These are phyloP conservation scores for Pythium rishiriense DNA, from an alignment of 352 stramenopile genomes.

Conservation along the genomic window DNA sequence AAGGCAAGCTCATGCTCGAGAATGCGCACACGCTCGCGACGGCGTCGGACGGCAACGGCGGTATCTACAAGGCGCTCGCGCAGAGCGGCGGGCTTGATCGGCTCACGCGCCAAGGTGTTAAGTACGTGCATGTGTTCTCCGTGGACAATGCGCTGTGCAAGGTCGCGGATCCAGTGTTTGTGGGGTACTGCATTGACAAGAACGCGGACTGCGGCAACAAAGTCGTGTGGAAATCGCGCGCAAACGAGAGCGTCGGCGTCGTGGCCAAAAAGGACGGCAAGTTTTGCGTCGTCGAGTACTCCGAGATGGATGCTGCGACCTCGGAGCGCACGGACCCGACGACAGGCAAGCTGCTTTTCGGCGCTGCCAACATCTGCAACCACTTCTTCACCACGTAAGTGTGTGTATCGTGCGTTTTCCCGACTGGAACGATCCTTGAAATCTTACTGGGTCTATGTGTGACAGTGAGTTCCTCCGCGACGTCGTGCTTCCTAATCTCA, in stretches of 20 bases:
- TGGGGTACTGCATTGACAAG: conserved; percentile 95
- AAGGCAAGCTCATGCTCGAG: conserved; percentile 97
- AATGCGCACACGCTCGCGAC: conserved; percentile 76
- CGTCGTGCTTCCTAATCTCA: conserved; percentile 81
- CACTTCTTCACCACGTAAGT: conserved; percentile 79
- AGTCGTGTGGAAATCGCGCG: conserved; percentile 92
- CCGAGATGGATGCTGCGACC: conserved; percentile 88
- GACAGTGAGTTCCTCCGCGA: conserved; percentile 76
- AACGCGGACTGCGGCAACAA: conserved; percentile 96
- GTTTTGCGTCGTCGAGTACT: conserved; percentile 97
- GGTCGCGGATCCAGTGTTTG: conserved; percentile 94
- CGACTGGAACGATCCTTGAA: too few relatives aligned
- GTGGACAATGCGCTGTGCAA: conserved; percentile 99
- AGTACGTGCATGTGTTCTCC: conserved; percentile 96
- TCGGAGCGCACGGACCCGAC: conserved; percentile 57
- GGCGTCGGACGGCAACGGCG: conserved; percentile 98
- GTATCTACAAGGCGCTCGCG: conserved; percentile 93
- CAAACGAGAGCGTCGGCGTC: conserved; percentile 94
- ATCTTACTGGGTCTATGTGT: not conserved
- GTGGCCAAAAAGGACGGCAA: conserved; percentile 79
- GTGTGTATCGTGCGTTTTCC: too few relatives aligned
- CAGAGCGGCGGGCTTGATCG: conserved; percentile 87
- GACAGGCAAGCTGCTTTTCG: conserved; percentile 91
- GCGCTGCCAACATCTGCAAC: conserved; percentile 98
- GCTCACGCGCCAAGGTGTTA: conserved; percentile 84